Conservation (phyloP, 2,329 filamentous ascomycete genomes). For the Aspergillus amoenus region DNA sequence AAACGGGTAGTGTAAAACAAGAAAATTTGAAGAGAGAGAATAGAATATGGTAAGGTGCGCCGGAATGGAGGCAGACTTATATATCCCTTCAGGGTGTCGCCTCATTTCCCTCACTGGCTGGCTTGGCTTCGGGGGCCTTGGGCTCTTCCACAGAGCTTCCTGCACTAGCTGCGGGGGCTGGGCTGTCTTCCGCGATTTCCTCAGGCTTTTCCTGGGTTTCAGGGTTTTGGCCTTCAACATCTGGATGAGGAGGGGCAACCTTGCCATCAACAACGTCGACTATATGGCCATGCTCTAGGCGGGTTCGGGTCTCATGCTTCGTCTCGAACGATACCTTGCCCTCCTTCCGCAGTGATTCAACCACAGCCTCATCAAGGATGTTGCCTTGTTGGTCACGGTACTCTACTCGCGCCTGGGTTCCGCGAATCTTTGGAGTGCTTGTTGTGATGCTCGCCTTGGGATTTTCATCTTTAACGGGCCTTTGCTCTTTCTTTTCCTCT, state of each 20-base stretch:
- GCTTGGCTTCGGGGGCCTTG: constrained; percentile 41
- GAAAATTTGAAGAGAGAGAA: constrained; percentile 14
- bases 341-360: constrained; percentile 67
- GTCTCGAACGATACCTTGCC: constrained; percentile 96
- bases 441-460: constrained; percentile 35
- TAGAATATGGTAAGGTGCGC: constrained; percentile 4
- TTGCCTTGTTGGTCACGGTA: constrained; percentile 96
- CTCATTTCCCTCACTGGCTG: constrained; percentile 49
- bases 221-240: constrained; percentile 58
- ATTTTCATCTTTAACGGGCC: constrained; percentile 19
- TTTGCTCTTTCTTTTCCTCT: constrained; percentile 22
- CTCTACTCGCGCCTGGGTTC: constrained; percentile 78
- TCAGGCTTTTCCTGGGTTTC: constrained; percentile 50
- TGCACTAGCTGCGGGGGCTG: constrained; percentile 41
- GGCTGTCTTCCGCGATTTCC: constrained; percentile 36
- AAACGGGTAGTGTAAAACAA: constrained; percentile 5
- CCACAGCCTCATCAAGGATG: constrained; percentile 77
- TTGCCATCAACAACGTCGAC: constrained; percentile 49
- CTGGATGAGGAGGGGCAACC: constrained; percentile 54
- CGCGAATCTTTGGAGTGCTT: constrained; percentile 36
- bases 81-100: constrained; percentile 36
- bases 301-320: constrained; percentile 90
- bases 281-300: constrained; percentile 75
- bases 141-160: constrained; percentile 38
- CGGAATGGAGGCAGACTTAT: constrained; percentile 22